Percentiles rank a stretch among this genome's conserved stretches.
These are phyloP conservation scores for Sphagnum magellanicum DNA, from an alignment of 228 moss, liverwort and hornwort species.

Conservation along the genomic window DNA sequence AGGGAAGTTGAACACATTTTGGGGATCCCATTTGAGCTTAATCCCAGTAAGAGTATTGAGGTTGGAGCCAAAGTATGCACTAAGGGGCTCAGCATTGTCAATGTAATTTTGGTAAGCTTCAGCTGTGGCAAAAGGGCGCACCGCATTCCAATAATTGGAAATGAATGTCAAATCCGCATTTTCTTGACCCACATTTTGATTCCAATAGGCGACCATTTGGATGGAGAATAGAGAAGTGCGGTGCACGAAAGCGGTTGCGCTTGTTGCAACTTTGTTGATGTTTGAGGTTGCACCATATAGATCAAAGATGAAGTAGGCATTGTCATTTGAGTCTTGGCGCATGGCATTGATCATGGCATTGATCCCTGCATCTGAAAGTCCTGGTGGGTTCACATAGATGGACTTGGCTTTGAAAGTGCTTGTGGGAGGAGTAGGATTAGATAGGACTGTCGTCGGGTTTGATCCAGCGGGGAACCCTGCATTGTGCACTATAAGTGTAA, in stretches of 20 bases:
- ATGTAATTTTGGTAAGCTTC: slow-evolving; percentile 69
- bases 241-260: slow-evolving; percentile 35
- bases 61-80: slow-evolving; percentile 51
- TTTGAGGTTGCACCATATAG: slow-evolving; percentile 48
- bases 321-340: slow-evolving; percentile 9
- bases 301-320: slow-evolving; percentile 58
- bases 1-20: slow-evolving; percentile 52
- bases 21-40: slow-evolving; percentile 63
- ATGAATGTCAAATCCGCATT: slow-evolving; percentile 19
- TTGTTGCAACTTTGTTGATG: slow-evolving; percentile 26
- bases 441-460: slow-evolving; percentile 19
- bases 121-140: slow-evolving; percentile 21
- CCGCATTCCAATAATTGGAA: slow-evolving; percentile 24
- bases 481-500: slow-evolving; percentile 36
- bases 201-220: slow-evolving; percentile 69
- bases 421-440: slow-evolving; percentile 1
- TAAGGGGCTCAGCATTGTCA: slow-evolving; percentile 37
- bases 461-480: slow-evolving; percentile 17
- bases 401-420: slow-evolving; percentile 67
- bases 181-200: slow-evolving; percentile 9
- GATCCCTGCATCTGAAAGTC: slow-evolving; percentile 48
- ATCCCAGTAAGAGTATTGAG: slow-evolving; percentile 24
- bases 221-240: slow-evolving; percentile 41
- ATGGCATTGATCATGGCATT: slow-evolving; percentile 37
- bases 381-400: slow-evolving; percentile 27